Base-by-base conservation (phyloP, 1,284 basidiomycete species). In the Apiotrichum siamense region DNA sequence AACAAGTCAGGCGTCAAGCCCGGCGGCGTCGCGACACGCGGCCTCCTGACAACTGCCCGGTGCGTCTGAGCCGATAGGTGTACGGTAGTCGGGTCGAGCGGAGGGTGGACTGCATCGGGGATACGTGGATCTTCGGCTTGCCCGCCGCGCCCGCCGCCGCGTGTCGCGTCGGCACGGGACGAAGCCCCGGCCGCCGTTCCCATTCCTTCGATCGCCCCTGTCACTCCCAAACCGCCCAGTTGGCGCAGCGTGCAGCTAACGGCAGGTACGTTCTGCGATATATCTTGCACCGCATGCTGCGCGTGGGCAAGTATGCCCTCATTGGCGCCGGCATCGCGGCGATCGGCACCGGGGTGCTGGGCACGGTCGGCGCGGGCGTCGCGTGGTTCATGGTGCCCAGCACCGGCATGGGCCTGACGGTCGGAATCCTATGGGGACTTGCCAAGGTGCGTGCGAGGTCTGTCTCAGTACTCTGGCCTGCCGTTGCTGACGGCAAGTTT, bases 231-330 rank as follows among this genome's bases (percentile, higher is more conserved):
- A 15, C 35, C 27, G 15, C 7, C 15, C 29, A 31, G 9, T 7
- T 31, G 9, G 29, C 24, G 25, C 33, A 27, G 15, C 13, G 4
- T 25, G 20, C 33, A 24, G 44, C 44, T 37, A 21, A 27, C 7
- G 24, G 35, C 44, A 72, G 75, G 36, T 76, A 76, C 50, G 63
- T 69, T 3, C 44, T 75, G 12, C 60, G 63, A 18, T 76, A 75
- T 50, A 56, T 67, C 7, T 61, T 76, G 36, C 65, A 66, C 25
- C 59, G 75, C 13, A 29, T 72, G 18, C 35, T 76, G 0, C 61
- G 75, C 23, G 74, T 75, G 49, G 70, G 66, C 13, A 73, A 73
- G 57, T 75, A 75, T 55, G 73, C 70, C 15, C 62, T 62, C 11
- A 61, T 67, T 13, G 73, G 73, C 20, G 67, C 59, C 3, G 51